Base-by-base conservation (phyloP, 1,139 yeast species). In the Taphrina confusa region DNA sequence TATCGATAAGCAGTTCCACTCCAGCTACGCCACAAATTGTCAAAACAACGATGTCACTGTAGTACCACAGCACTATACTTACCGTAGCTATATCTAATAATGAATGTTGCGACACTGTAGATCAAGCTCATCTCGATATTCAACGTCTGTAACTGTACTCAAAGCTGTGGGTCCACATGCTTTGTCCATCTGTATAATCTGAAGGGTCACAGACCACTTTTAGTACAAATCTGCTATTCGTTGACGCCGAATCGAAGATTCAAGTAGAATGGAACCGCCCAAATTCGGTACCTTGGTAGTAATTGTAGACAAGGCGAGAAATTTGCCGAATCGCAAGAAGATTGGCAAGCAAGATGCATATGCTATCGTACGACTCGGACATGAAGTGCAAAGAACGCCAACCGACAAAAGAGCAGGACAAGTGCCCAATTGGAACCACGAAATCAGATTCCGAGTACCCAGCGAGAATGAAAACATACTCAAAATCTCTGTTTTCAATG, bases 281-380 rank as follows among this genome's bases (percentile, higher is more conserved):
- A 40, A 45, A 2, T 46, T 57, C 31, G 61, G 61, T 14, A 57
- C 61, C 1, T 37, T 57, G 14, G 46, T 57, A 33, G 40, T 57
- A 25, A 23, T 57, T 11, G 46, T 57, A 1, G 52, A 44, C 25
- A 57, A 57, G 27, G 61, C 54, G 60, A 66, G 68, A 60, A 92
- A 90, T 70, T 78, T 90, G 47, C 94, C 95, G 14, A 91, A 90
- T 71, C 75, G 91, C 63, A 77, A 92, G 45, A 87, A 84, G 62
- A 75, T 89, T 37, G 96, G 92, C 66, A 90, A 90, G 68, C 97
- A 90, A 72, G 85, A 88, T 64, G 97, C 96, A 0, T 89, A 87
- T 72, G 85, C 88, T 55, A 82, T 91, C 11, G 78, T 87, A 14
- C 75, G 97, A 62, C 77, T 90, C 2, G 95, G 91, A n/a, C 86